phyloP scores from a whole-genome alignment of 1,284 basidiomycete species.

The Agaricales sp. region DNA sequence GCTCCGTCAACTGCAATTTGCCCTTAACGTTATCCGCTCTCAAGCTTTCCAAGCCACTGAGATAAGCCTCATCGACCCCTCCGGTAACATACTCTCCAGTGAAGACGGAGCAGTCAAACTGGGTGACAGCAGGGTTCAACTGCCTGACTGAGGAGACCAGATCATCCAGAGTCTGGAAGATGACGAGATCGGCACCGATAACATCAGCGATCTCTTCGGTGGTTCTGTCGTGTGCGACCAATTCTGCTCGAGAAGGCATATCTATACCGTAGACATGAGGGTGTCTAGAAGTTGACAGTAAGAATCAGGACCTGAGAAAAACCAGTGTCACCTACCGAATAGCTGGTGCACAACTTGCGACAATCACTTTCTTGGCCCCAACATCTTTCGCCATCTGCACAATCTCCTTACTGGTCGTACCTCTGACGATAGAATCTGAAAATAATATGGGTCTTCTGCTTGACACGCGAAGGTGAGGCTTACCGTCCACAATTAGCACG shows the following conservation, averaged over 20 bases:
- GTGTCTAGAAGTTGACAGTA: conserved; percentile 48
- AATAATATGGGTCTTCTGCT: background rate
- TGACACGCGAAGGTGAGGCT: conserved; percentile 13
- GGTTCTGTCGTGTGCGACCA: conserved; percentile 83
- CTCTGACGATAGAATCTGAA: conserved; percentile 93
- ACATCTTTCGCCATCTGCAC: conserved; percentile 99
- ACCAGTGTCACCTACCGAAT: too few species aligned
- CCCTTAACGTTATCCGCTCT: conserved; percentile 77
- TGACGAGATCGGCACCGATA: conserved; percentile 94
- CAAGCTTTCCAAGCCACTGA: conserved; percentile 66
- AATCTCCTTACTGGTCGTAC: conserved; percentile 98
- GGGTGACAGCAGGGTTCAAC: conserved; percentile 72
- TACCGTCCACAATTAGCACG: conserved; percentile 93
- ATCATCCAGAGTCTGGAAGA: conserved; percentile 94
- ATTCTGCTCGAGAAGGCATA: conserved; percentile 93
- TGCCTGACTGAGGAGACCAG: conserved; percentile 83
- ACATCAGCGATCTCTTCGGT: conserved; percentile 69
- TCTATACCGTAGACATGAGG: conserved; percentile 99
- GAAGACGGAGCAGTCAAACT: conserved; percentile 97
- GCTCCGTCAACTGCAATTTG: conserved; percentile 20
- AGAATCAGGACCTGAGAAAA: conserved; percentile 5
- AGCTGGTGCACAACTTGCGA: conserved; percentile 95
- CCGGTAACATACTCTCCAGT: conserved; percentile 96
- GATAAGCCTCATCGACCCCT: conserved; percentile 84
- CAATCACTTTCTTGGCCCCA: conserved; percentile 94